Base-by-base conservation (phyloP, 2,329 filamentous ascomycete species). In the Phoma sp. region DNA sequence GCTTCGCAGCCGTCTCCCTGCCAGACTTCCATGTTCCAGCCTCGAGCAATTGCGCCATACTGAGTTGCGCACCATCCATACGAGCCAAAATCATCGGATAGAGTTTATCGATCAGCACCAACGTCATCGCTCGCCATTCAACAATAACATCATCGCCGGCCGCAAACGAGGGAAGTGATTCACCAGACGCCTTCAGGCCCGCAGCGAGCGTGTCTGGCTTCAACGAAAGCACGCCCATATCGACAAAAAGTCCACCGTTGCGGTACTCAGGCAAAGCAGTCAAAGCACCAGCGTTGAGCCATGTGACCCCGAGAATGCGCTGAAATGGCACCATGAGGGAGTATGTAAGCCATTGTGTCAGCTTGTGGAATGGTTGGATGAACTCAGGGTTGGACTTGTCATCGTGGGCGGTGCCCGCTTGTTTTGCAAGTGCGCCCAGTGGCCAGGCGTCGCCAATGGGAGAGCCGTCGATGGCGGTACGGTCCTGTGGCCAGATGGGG, bases 321-420 rank as follows among this genome's bases (percentile, higher is more conserved):
- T 88, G 85, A 88, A 96, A 96, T 0, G 92, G 92, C 23, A 92
- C 88, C 90, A 96, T 96, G 51, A 97, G 83, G 2, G 91, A 96
- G 77, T 96, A 96, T 44, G 89, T 91, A 51, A 97, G 87, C 93
- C 93, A 97, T 75, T 96, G 92, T 0, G 92, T 96, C 32, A 96
- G 83, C 37, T 71, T 96, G 79, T 96, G 92, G 79, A 96, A 96
- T 0, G 92, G 91, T n/a, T 93, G 84, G 61, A 95, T 92, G 58
- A 80, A 86, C 70, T 91, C 88, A 86, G 87, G 90, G 0, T 83
- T 80, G 23, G 38, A 53, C 14, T 52, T 55, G 4, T 59, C 49
- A 6, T 10, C 9, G 14, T 23, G 30, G 8, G 61, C 84, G 77
- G 29, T 82, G 79, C 65, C 84, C 77, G 73, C 13, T 39, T 86